Base-by-base conservation (phyloP, 768 basidiomycete species). In the Podaxis sp. region DNA sequence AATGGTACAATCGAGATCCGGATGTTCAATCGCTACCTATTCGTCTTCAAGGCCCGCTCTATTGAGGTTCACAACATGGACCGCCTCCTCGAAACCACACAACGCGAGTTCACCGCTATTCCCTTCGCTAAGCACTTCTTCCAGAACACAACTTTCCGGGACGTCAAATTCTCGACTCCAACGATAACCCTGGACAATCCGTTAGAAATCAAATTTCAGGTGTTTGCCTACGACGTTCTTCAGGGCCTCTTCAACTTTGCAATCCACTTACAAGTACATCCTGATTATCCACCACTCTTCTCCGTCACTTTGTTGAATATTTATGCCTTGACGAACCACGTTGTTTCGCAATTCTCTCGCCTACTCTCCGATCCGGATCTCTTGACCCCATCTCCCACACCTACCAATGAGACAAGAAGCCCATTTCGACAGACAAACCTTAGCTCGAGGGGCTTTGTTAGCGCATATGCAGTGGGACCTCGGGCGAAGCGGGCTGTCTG, bases 401-500 rank as follows among this genome's bases (percentile, higher is more conserved):
- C 47, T 36, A 61, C 41, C 36, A 63, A 58, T 22, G 55, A 43
- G 13, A 36, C 22, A n/a, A 47, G 41, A 17, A 50, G 25, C 29
- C 58, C 57, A 12, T 57, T 52, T 37, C 57, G 46, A 27, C 55
- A 29, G 38, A 60, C 33, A 29, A 64, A 50, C 61, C 61, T 29
- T 12, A 61, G 24, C 19, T 52, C 77, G 1, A 77, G 78, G 4
- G 82, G 82, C 2, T 86, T 85, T 63, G 75, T 86, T 36, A 83
- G 80, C 49, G 67, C 85, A 1, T 79, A 79, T 65, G 70, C 73
- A 1, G 66, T 86, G 2, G 85, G 85, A 5, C 70, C 76, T 0
- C 77, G 81, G 63, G 83, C 80, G 0, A 79, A 74, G 55, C 77
- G 85, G 2, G 85, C 82, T 3, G 71, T 85, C 4, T 87, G 86